phyloP scores from a whole-genome alignment of 2,329 filamentous ascomycete genomes.

The Triangularia verruculosa region DNA sequence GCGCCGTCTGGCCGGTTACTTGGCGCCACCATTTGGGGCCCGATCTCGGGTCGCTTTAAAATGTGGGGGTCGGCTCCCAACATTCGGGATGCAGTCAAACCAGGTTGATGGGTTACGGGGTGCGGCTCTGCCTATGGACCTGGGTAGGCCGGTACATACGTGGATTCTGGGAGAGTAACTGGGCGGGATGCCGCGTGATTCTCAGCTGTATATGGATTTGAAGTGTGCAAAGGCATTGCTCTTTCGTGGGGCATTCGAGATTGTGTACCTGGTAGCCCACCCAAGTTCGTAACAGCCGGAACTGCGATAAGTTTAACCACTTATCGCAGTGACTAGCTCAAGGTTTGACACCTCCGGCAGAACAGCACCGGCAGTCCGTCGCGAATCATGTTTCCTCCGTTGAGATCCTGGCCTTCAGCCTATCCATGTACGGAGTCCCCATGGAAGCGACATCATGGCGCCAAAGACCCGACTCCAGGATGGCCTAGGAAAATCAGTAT shows the following conservation, averaged over 20 bases:
- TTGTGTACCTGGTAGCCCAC: not conserved
- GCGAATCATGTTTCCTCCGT: not conserved
- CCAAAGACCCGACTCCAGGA: no score
- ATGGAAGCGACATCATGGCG: no score
- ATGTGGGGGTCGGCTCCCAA: not conserved
- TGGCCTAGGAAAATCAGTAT: no score
- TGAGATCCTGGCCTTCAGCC: no score
- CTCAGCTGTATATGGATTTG: not conserved
- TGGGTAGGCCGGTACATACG: not conserved
- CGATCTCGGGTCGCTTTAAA: not conserved
- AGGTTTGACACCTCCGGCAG: not conserved
- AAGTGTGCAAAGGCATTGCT: no score
- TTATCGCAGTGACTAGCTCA: not conserved
- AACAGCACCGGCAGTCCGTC: not conserved
- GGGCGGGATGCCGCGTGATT: not conserved
- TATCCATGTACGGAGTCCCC: no score
- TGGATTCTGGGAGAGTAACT: not conserved
- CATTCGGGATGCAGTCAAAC: not conserved
- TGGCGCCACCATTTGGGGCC: not conserved
- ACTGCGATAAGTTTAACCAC: not conserved
- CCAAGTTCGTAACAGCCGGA: no score
- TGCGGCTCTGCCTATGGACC: no score
- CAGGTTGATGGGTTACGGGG: no score
- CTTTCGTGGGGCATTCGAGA: no score
- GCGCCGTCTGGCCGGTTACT: not conserved